Evolutionary conservation across 108 stramenopile genomes (phyloP).

Genomic region (Epithemia pelagica): DNA sequence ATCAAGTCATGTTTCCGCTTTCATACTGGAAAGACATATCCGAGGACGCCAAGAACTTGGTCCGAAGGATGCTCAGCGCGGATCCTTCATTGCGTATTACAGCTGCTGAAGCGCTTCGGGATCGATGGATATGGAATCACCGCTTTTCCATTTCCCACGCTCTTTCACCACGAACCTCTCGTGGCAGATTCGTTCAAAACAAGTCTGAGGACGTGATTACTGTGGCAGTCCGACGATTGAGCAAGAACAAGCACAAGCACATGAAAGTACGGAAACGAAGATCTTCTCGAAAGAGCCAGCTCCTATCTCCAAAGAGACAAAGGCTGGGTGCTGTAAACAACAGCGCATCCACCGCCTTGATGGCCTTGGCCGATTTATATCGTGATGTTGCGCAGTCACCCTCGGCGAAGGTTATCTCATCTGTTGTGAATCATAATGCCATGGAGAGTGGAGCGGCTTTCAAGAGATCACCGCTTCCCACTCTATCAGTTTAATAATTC

Average conservation of each 20-base stretch:
- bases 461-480: neutral
- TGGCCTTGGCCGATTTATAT: slow-evolving; percentile 5
- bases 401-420: neutral
- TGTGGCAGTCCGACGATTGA: neutral
- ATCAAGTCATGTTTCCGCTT: slow-evolving; percentile 36
- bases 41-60: slow-evolving; percentile 61
- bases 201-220: neutral
- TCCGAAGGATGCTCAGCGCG: slow-evolving; percentile 58
- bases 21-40: slow-evolving; percentile 68
- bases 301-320: neutral
- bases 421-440: neutral
- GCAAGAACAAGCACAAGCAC: neutral
- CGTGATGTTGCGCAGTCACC: neutral
- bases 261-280: neutral
- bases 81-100: slow-evolving; percentile 57
- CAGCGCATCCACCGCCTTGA: neutral
- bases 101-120: slow-evolving; percentile 47
- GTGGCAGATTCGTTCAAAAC: neutral
- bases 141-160: neutral
- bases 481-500: neutral
- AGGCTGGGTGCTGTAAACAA: neutral
- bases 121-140: slow-evolving; percentile 47
- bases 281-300: neutral
- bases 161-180: neutral
- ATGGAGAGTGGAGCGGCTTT: neutral